Conservation (phyloP, 331 rosid species). For the Acacia pycnantha region DNA sequence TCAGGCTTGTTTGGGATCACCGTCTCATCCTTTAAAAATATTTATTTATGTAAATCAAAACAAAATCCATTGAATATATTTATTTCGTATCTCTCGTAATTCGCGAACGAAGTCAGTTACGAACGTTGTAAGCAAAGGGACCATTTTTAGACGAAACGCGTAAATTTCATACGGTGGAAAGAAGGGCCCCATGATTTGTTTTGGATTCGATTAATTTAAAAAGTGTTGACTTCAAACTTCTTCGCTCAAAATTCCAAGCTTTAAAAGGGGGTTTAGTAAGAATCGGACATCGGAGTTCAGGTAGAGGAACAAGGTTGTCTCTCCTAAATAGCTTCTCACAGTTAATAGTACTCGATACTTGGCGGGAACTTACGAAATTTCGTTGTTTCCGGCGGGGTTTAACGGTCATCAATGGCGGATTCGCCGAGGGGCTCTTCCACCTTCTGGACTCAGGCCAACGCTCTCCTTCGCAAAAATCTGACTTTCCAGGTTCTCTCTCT, state of each 20-base stretch:
- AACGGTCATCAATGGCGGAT: slow-evolving; percentile 14
- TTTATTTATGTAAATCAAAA: too few species aligned
- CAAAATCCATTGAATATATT: too few species aligned
- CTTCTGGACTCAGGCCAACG: slow-evolving; percentile 87
- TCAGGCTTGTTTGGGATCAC: too few species aligned
- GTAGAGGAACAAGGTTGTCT: not conserved
- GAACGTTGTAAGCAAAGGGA: not conserved
- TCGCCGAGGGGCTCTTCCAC: slow-evolving; percentile 40
- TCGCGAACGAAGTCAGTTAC: too few species aligned
- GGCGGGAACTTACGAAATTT: not conserved
- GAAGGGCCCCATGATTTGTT: not conserved
- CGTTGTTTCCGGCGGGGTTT: not conserved
- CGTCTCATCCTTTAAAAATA: too few species aligned
- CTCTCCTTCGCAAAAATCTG: slow-evolving; percentile 73
- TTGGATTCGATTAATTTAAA: not conserved
- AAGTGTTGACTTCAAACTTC: not conserved
- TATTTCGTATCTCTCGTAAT: too few species aligned
- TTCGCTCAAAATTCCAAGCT: not conserved
- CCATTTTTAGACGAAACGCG: not conserved
- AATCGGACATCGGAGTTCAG: too few species aligned
- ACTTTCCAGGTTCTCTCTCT: slow-evolving; percentile 56
- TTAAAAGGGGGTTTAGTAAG: not conserved
- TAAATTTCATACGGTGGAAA: not conserved
- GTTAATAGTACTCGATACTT: not conserved
- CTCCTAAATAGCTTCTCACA: not conserved